Base-by-base conservation (phyloP, 305 asterid genomes). In the Fraxinus baroniana region DNA sequence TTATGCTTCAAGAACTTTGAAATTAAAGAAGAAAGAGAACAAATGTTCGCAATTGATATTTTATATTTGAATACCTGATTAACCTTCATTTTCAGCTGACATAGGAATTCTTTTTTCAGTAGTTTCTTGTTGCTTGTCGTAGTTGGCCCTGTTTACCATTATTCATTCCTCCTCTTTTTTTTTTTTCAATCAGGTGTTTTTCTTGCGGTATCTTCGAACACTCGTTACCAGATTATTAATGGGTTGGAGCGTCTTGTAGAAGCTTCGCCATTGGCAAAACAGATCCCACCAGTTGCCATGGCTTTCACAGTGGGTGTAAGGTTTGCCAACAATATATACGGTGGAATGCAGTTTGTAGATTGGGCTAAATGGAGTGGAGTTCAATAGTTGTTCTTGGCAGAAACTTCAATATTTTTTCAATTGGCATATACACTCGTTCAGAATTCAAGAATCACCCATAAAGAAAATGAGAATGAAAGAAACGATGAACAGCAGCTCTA, bases 361-460 rank as follows among this genome's bases (percentile, higher is more conserved):
- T 94, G 97, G 98, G 97, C 97, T 52, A 92, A 86, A 88, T 85
- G 84, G 90, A 94, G 95, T 57, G 98, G 98, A 8, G 94, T 91
- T 32, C 98, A 94, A 62, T 94, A 90, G 85, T 32, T 26, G 7
- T 13, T 26, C 32, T 68, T 30, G 7, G 32, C n/a, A 70, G 20
- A 30, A 26, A 13, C 20, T 70, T 70, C 3, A n/a, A 26, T 28
- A 5, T 68, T 9, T 68, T 15, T 1, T 28, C 73, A 64, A 1
- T 28, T 28, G 20, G 64, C 64, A n/a, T n/a, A 55, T 5, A 1
- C 74, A 0, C 37, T 9, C 74, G 3, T 24, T 26, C 75, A 70
- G 39, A 70, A 28, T 13, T 70, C 3, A 52, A 55, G 3, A 55
- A 5, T 12, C 41, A 0, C 41, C 41, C 39, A 15, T 30, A 4